Base-by-base conservation (phyloP, 2,329 filamentous ascomycete species). In the Phyllosticta citribraziliensis region DNA sequence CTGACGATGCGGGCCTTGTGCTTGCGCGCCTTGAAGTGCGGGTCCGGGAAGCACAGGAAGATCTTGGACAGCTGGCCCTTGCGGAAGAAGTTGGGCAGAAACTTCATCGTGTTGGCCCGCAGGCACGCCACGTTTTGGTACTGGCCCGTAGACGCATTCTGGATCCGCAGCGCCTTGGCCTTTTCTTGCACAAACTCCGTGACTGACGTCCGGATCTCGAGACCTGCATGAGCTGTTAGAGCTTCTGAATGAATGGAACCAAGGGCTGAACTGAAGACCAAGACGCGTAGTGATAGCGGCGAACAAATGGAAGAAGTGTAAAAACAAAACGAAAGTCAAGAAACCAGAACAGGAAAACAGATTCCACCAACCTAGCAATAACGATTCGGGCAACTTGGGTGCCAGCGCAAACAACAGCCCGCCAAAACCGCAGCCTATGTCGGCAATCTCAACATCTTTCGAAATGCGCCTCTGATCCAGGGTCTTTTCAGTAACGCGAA, bases 21-120 rank as follows among this genome's bases (percentile, higher is more conserved):
- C 75, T 99, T 99, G 65, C 93, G 84, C 12, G 90, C 85, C 76
- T 99, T 99, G 80, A 99, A 99, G 75, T 99, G 94, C 63, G 94
- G 94, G 70, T 99, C 94, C 0, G 94, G 94, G 72, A 99, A 99
- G 79, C 94, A 99, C 68, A 99, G 89, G 74, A 99, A 99, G 71
- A 97, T 89, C 72, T 95, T 95, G 65, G 82, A 84, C 14, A 99
- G 84, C 72, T 97, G 92, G 14, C 77, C 80, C 69, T 87, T 88
- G 60, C 76, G 79, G 80, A 99, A 97, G 80, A 97, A 96, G 72
- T 99, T 97, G 64, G 95, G 93, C n/a, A 99, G 80, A 75, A 97
- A 99, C 74, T 99, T 99, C 94, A 99, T 99, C 5, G 91, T 90
- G 78, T 99, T 99, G 66, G 90, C 89, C 64, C 94, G 87, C 55